Evolutionary conservation across 2,329 filamentous ascomycete species (phyloP).

Genomic region (Cladosporium halotolerans): DNA sequence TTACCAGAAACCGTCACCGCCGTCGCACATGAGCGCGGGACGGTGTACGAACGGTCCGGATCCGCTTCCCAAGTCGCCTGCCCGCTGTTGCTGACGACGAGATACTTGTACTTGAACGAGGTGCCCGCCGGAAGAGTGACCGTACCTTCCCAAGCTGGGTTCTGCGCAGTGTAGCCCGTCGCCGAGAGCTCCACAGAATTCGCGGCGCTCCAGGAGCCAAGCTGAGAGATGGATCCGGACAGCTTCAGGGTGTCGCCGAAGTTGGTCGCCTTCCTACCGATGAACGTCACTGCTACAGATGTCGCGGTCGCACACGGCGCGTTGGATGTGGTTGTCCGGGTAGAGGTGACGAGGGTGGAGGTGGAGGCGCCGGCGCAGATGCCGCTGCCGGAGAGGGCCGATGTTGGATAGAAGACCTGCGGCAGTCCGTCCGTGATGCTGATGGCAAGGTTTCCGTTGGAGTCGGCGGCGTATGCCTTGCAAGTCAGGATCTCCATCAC

Average conservation of each 20-base stretch:
- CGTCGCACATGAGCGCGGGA: slow-evolving; percentile 23
- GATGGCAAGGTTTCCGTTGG: slow-evolving; percentile 27
- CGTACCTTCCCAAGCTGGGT: slow-evolving; percentile 56
- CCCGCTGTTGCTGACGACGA: slow-evolving; percentile 52
- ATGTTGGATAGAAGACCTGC: slow-evolving; percentile 30
- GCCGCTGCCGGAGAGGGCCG: neutral
- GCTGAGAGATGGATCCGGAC: slow-evolving; percentile 51
- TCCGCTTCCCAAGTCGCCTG: slow-evolving; percentile 60
- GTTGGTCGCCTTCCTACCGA: neutral
- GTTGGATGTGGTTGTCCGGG: neutral
- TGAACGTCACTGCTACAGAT: slow-evolving; percentile 9
- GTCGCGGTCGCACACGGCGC: slow-evolving; percentile 2
- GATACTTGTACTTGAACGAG: slow-evolving; percentile 53
- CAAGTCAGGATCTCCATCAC: slow-evolving; percentile 36
- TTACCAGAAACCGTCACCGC: neutral
- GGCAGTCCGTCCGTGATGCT: slow-evolving; percentile 32
- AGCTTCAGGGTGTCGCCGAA: slow-evolving; percentile 61
- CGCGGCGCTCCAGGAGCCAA: slow-evolving; percentile 55
- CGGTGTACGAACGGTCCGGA: slow-evolving; percentile 37
- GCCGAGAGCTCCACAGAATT: slow-evolving; percentile 55
- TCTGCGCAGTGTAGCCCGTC: slow-evolving; percentile 51
- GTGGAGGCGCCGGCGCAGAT: slow-evolving; percentile 3
- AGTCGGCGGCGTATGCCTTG: slow-evolving; percentile 23
- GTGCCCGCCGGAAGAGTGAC: slow-evolving; percentile 52
- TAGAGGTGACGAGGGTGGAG: slow-evolving; percentile 2